Conservation (phyloP, 495 filamentous ascomycete species). For the Pyronema domesticum region DNA sequence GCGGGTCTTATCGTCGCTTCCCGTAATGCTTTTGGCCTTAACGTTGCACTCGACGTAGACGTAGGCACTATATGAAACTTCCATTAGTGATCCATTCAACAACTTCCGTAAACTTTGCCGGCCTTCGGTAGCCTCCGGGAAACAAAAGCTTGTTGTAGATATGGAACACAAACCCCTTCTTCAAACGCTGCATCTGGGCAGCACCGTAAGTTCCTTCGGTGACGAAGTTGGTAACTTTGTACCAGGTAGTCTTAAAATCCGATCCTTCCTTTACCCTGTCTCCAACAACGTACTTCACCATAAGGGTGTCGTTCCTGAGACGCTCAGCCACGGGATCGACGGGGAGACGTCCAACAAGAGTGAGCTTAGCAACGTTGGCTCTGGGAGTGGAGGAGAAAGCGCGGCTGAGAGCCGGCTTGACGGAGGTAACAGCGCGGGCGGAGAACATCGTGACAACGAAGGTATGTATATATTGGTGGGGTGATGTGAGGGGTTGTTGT, state of each 20-base stretch:
- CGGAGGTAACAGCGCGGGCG: background rate
- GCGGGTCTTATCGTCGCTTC: background rate
- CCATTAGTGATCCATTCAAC: background rate
- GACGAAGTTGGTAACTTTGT: background rate
- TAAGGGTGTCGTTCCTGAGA: background rate
- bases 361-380: background rate
- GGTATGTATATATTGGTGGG: background rate
- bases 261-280: background rate
- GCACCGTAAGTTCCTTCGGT: background rate
- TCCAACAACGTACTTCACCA: background rate
- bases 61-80: background rate
- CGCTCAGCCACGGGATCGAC: background rate
- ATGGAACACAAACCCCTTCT: background rate
- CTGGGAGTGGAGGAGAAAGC: background rate
- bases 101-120: background rate
- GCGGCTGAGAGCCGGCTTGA: background rate
- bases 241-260: background rate
- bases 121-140: background rate
- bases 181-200: background rate
- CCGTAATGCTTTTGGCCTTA: background rate
- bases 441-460: slow-evolving; percentile 1
- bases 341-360: background rate
- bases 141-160: background rate
- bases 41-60: background rate
- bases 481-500: background rate